Percentiles rank a stretch among this genome's conserved stretches.
These are phyloP conservation scores for Auricularia sp. DNA, from an alignment of 768 basidiomycete species.

Conservation along the genomic window DNA sequence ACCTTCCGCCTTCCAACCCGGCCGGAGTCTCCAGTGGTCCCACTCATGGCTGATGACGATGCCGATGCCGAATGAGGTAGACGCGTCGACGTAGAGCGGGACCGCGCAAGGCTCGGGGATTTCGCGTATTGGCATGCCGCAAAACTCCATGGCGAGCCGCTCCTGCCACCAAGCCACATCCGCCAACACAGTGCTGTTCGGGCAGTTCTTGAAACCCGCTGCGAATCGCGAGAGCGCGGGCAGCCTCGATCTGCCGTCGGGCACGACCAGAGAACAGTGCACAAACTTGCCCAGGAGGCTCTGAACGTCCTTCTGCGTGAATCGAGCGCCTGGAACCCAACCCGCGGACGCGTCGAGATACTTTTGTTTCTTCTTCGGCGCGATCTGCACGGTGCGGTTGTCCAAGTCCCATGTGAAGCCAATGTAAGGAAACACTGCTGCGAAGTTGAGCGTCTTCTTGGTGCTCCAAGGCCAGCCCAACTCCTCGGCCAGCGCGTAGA, in stretches of 20 bases:
- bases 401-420: slow-evolving; percentile 30
- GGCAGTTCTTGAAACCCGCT: not conserved
- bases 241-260: not conserved
- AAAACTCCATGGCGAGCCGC: not conserved
- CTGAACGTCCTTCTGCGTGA: slow-evolving; percentile 2
- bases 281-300: slow-evolving; percentile 9
- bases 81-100: slow-evolving; percentile 32
- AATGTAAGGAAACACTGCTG: slow-evolving; percentile 23
- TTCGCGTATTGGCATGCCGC: slow-evolving; percentile 13
- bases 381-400: slow-evolving; percentile 22
- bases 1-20: slow-evolving; percentile 21
- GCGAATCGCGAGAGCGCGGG: not conserved
- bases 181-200: not conserved
- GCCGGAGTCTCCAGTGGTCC: slow-evolving; percentile 31
- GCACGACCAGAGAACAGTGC: not conserved
- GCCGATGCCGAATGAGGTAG: slow-evolving; percentile 32
- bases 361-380: slow-evolving; percentile 20
- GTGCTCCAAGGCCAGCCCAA: slow-evolving; percentile 30
- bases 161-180: not conserved
- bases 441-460: slow-evolving; percentile 22
- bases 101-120: slow-evolving; percentile 14
- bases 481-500: slow-evolving; percentile 17
- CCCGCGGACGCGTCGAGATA: slow-evolving; percentile 19
- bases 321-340: slow-evolving; percentile 8
- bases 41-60: slow-evolving; percentile 25